Base-by-base conservation (phyloP, 129 eudicot genomes). In the Flaveria brownii region DNA sequence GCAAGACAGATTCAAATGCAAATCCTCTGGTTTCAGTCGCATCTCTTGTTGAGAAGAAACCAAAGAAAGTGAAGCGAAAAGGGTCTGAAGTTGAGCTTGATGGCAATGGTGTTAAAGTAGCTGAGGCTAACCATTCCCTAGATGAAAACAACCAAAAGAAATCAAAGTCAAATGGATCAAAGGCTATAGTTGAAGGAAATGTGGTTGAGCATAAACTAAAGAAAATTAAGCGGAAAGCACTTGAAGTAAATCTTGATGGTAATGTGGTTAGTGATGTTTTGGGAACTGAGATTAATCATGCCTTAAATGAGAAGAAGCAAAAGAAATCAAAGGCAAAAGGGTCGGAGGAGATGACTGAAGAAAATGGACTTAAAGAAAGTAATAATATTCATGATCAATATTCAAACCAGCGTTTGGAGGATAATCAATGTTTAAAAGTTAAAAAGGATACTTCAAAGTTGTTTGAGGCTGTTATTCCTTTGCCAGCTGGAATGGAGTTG, bases 401-500 rank as follows among this genome's bases (percentile, higher is more conserved):
- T 23, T 64, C 45, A 80, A 14, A 50, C 26, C 56, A 78, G 13
- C 5, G 11, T 49, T 59, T 54, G 36, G 43, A 64, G 52, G 78
- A 65, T 45, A 68, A 33, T 45, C 65, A 76, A 49, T 17, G 28
- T 76, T 25, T 9, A 20, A 54, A 79, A 11, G 79, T 56, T 6
- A 42, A 80, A 36, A 30, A n/a, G 45, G 72, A 81, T 57, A 47
- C 55, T 70, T 63, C 67, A 56, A 33, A 71, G 39, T 57, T 23
- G 18, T 4, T 59, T 61, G 84, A 67, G 54, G 65, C 68, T 46
- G 74, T 80, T 25, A 76, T 80, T 72, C 81, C 78, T 28, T 78
- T 89, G 81, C 97, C 99, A 9, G 25, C 54, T 22, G 98, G 97
- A 61, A 78, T 42, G 18, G 87, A 86, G 75, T 52, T 95, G 78